Evolutionary conservation across 352 stramenopile species (phyloP), one percentile per base, ranked within the genome.

Genomic region (Globisporangium paroecandrum): DNA sequence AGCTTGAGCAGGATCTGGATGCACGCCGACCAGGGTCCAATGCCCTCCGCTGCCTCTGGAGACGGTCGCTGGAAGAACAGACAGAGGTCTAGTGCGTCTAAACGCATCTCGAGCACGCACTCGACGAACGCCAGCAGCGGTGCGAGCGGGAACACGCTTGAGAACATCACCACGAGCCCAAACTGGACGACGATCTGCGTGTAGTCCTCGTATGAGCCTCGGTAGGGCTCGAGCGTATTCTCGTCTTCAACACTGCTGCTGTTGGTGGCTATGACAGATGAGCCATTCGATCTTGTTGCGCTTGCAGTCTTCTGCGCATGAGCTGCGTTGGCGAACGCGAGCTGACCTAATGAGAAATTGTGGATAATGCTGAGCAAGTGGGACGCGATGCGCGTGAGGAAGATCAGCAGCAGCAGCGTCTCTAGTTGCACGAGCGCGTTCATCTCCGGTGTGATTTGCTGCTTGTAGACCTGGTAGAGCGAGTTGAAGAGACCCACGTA

Each of bases 111-210:
- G 20, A 85, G 68, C 49, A 65, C 71, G 34, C 71, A 76, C 29
- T 87, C 81, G 4, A 79, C 5, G 5, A 87, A 62, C 9, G 70
- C 73, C n/a, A 89, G 62, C 29, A 85, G 24, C 12, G 81, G 78
- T 1, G 74, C 60, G 20, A 85, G 49, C 1, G 81, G 81, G 25
- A 74, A 74, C 25, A 77, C 70, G 53, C 71, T 73, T 24, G 78
- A 83, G 55, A 89, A 85, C 68, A 78, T 78, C 22, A 74, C 62
- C 3, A 87, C 63, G 47, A 87, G 60, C 5, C 78, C 81, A 41
- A 87, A 69, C 60, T 87, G 75, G 20, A 79, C 64, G 15, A 84
- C 57, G 36, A 79, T 51, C 64, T 85, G 67, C 2, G 70, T 71
- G 32, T 87, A 89, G 43, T 79, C 77, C 56, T 79, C 74, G 47